Evolutionary conservation across 352 stramenopile genomes (phyloP).

Genomic region (Halophytophthora polymorphica): DNA sequence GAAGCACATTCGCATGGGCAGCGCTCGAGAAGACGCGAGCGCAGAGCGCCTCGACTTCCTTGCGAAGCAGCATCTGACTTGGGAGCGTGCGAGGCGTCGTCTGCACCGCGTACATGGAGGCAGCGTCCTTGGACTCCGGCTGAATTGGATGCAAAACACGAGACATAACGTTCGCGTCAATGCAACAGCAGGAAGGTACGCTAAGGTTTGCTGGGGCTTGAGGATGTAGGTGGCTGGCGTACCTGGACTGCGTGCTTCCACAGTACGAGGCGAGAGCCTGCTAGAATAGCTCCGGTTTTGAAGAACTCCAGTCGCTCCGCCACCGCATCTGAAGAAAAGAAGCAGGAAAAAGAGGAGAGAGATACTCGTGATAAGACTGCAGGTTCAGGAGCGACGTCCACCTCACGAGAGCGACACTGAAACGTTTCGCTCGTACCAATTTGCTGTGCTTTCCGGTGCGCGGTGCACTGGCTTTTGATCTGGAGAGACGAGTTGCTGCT

Average conservation of each 20-base stretch:
- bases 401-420: background rate
- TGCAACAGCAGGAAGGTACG: background rate
- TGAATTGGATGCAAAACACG: conserved; percentile 1
- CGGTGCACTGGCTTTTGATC: conserved; percentile 58
- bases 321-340: conserved; percentile 27
- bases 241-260: conserved; percentile 60
- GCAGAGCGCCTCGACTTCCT: conserved; percentile 70
- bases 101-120: conserved; percentile 72
- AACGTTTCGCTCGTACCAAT: conserved; percentile 20
- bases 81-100: conserved; percentile 56
- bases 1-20: conserved; percentile 38
- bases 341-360: background rate
- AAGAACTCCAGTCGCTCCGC: conserved; percentile 29
- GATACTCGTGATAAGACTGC: conserved; percentile 1
- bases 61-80: conserved; percentile 51
- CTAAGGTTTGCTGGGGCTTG: background rate
- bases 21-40: conserved; percentile 57
- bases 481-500: conserved; percentile 53
- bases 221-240: background rate
- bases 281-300: conserved; percentile 32
- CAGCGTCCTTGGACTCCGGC: conserved; percentile 30
- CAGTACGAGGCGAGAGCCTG: conserved; percentile 40
- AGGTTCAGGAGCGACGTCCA: too few relatives aligned
- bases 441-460: conserved; percentile 19
- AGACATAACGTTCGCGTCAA: background rate